Conservation (phyloP, 306 rosid genomes). For the Arachis stenosperma region DNA sequence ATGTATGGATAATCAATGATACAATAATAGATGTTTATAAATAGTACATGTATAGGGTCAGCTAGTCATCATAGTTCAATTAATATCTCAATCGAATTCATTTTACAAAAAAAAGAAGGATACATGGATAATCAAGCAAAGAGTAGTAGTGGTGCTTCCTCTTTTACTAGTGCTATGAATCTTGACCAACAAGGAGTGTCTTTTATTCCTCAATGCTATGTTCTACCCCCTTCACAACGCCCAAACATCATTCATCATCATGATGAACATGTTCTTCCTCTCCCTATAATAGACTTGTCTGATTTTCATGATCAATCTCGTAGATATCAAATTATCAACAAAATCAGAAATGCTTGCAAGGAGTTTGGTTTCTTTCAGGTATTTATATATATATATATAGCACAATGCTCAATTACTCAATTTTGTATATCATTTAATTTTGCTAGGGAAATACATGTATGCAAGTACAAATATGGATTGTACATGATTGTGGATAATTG, state of each 20-base stretch:
- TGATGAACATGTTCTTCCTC: not conserved
- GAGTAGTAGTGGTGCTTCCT: conserved; percentile 36
- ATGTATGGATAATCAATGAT: not conserved
- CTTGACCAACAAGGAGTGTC: conserved; percentile 36
- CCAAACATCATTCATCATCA: conserved; percentile 22
- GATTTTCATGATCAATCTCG: conserved; percentile 34
- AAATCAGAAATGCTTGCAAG: conserved; percentile 45
- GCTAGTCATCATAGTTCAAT: not conserved
- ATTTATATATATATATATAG: not conserved
- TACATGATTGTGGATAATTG: no score
- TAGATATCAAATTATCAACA: conserved; percentile 33
- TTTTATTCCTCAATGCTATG: conserved; percentile 55
- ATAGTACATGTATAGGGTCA: conserved; percentile 5
- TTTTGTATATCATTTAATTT: no score
- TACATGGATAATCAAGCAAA: conserved; percentile 11
- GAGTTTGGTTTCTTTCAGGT: conserved; percentile 58
- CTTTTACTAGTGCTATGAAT: conserved; percentile 44
- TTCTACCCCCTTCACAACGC: conserved; percentile 57
- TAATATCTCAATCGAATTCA: conserved; percentile 7
- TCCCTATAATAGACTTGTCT: conserved; percentile 56
- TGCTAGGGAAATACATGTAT: no score
- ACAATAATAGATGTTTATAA: conserved; percentile 24
- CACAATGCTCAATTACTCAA: no score
- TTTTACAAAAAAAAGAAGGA: not conserved
- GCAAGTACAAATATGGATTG: no score